phyloP scores from a whole-genome alignment of 192 early-diverging fungal species.

The Fimicolochytrium jonesii region DNA sequence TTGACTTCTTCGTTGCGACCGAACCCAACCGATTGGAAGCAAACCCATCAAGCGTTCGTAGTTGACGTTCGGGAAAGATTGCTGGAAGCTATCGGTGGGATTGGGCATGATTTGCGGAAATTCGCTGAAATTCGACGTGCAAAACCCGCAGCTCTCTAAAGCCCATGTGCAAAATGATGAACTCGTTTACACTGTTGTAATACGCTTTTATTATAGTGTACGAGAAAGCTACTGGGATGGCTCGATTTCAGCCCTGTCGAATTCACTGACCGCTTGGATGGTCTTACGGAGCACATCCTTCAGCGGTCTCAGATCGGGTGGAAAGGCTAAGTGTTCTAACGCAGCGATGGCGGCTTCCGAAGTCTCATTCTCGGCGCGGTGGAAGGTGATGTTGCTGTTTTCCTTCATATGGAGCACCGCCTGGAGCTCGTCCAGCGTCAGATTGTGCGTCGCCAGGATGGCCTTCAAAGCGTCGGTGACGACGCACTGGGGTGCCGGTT shows the following conservation, averaged over 20 bases:
- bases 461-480: background rate
- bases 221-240: no score
- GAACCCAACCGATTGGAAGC: no score
- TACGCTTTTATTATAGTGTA: no score
- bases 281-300: background rate
- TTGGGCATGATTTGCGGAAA: no score
- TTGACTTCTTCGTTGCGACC: no score
- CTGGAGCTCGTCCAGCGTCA: background rate
- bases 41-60: no score
- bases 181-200: no score
- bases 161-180: no score
- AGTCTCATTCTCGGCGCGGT: background rate
- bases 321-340: background rate
- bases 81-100: no score
- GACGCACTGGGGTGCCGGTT: background rate
- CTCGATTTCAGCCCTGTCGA: background rate
- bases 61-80: no score
- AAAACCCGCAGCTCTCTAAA: no score
- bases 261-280: background rate
- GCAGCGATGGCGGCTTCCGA: background rate
- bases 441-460: background rate
- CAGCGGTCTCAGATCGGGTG: background rate
- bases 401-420: background rate
- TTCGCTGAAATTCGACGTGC: no score
- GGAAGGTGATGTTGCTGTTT: background rate